Percentiles rank a stretch among this genome's conserved stretches.
Conservation (phyloP, 768 basidiomycete species). For the Zangia roseola region DNA sequence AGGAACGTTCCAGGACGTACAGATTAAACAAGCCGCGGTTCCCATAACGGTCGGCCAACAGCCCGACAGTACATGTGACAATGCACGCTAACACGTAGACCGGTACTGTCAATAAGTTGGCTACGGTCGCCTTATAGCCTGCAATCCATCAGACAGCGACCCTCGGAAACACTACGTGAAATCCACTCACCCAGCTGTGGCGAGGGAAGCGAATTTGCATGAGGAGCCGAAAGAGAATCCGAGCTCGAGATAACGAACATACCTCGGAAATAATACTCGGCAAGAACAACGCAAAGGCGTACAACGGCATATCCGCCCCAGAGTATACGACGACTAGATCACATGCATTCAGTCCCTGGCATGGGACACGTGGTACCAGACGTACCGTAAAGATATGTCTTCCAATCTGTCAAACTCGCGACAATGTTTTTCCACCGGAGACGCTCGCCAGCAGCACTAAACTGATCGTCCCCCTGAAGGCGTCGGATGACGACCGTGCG, state of each 20-base stretch:
- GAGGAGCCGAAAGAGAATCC: no score
- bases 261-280: slow-evolving; percentile 77
- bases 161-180: background rate
- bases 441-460: slow-evolving; percentile 69
- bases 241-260: slow-evolving; percentile 13
- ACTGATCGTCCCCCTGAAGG: slow-evolving; percentile 65
- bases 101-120: slow-evolving; percentile 76
- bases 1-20: slow-evolving; percentile 36
- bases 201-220: background rate
- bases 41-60: slow-evolving; percentile 58
- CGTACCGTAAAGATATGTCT: slow-evolving; percentile 53
- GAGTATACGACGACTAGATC: slow-evolving; percentile 52
- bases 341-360: background rate
- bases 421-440: slow-evolving; percentile 57
- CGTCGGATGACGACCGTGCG: slow-evolving; percentile 63
- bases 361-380: background rate
- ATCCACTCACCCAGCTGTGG: slow-evolving; percentile 39
- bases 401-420: slow-evolving; percentile 66
- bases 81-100: slow-evolving; percentile 71
- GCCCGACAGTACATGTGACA: slow-evolving; percentile 64
- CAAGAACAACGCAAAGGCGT: slow-evolving; percentile 76
- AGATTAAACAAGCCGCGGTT: slow-evolving; percentile 63
- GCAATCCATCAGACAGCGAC: slow-evolving; percentile 1
- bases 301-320: slow-evolving; percentile 64
- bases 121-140: slow-evolving; percentile 68